These are phyloP conservation scores for Myriangium duriaei DNA, from an alignment of 2,329 filamentous ascomycete species.

Conservation along the genomic window DNA sequence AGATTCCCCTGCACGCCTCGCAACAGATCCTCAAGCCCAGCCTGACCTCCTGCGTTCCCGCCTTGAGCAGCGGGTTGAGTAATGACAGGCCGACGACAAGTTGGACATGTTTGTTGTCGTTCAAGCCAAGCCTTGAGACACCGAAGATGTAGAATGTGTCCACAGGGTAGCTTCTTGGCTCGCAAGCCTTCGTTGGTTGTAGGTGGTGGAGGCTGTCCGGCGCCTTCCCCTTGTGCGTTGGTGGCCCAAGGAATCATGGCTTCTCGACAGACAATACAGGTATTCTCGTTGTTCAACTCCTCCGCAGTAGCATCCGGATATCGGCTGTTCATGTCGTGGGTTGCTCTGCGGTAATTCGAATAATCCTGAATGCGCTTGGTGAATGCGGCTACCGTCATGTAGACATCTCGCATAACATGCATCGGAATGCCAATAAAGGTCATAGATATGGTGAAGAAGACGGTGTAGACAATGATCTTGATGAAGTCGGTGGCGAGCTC, in stretches of 20 bases:
- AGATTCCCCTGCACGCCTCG: constrained; percentile 22
- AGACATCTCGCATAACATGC: constrained; percentile 90
- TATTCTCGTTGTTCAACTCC: constrained; percentile 74
- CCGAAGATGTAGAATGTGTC: constrained; percentile 86
- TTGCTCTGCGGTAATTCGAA: constrained; percentile 78
- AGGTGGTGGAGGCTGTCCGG: constrained; percentile 11
- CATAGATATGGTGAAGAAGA: constrained; percentile 87
- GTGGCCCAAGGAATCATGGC: constrained; percentile 77
- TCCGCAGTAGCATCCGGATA: constrained; percentile 85
- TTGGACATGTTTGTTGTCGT: constrained; percentile 92
- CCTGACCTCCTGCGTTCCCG: constrained; percentile 10
- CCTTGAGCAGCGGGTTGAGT: constrained; percentile 13
- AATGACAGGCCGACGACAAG: constrained; percentile 68
- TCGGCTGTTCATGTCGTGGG: constrained; percentile 79
- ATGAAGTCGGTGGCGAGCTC: constrained; percentile 73
- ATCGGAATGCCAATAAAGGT: constrained; percentile 92
- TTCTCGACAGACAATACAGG: constrained; percentile 95
- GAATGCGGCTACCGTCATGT: constrained; percentile 87
- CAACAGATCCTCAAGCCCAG: constrained; percentile 5
- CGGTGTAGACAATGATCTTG: constrained; percentile 77
- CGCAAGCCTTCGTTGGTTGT: constrained; percentile 64
- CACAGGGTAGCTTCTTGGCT: constrained; percentile 92
- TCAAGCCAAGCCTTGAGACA: constrained; percentile 96
- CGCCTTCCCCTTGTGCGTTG: constrained; percentile 27
- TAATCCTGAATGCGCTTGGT: constrained; percentile 80